A percentile compares a stretch with the other conserved stretches of the same genome.
Conservation (phyloP, 2,329 filamentous ascomycete species). For the Neofusicoccum umdonicola region DNA sequence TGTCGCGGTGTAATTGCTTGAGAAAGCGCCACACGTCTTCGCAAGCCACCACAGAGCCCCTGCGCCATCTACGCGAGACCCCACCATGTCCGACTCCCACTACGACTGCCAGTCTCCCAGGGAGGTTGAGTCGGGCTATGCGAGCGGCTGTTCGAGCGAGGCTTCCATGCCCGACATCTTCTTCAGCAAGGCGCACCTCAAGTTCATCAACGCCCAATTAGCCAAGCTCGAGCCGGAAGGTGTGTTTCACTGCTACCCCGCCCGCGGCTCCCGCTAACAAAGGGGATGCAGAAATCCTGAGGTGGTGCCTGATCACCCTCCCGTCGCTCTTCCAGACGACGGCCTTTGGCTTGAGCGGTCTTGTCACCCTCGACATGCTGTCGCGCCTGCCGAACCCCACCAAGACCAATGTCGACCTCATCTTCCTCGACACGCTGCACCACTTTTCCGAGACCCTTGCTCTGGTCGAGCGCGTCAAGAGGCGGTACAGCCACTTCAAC, state of each 20-base stretch:
- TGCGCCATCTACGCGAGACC: constrained; percentile 10
- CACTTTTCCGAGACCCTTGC: constrained; percentile 52
- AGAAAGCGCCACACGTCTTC: not conserved
- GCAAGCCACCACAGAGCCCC: constrained; percentile 6
- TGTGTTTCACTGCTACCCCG: constrained; percentile 33
- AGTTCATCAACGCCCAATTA: constrained; percentile 86
- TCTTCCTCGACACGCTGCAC: constrained; percentile 55
- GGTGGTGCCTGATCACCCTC: constrained; percentile 87
- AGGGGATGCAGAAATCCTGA: constrained; percentile 66
- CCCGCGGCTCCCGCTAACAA: constrained; percentile 27
- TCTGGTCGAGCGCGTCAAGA: constrained; percentile 64
- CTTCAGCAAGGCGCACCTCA: constrained; percentile 84
- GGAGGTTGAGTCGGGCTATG: constrained; percentile 79
- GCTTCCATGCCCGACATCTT: constrained; percentile 70
- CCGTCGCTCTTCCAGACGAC: constrained; percentile 70
- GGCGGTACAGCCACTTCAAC: constrained; percentile 72
- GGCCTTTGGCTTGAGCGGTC: constrained; percentile 51
- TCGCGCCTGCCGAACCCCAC: constrained; percentile 66
- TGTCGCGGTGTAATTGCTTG: not conserved
- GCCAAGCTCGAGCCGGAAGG: constrained; percentile 80
- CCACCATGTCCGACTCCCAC: constrained; percentile 16
- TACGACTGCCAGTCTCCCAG: constrained; percentile 24
- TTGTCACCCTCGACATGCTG: constrained; percentile 63
- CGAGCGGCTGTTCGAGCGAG: constrained; percentile 63
- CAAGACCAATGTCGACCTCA: constrained; percentile 52